Base-by-base conservation (phyloP, 2,329 filamentous ascomycete species). In the Gaeumannomyces sp. region DNA sequence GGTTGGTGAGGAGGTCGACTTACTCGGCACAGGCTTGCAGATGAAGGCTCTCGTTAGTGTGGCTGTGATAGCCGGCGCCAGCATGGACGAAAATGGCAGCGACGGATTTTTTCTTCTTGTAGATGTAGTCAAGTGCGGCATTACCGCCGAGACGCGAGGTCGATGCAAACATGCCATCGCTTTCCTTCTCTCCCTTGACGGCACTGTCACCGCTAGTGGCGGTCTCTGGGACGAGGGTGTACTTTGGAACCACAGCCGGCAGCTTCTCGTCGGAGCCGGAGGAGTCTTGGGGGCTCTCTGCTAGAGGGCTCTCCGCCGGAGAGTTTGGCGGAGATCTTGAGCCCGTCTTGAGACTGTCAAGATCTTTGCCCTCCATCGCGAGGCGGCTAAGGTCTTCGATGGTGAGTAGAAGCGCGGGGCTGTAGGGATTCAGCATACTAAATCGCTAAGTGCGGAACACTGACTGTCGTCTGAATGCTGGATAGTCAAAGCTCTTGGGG, bases 81-180 rank as follows among this genome's bases (percentile, higher is more conserved):
- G 94, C 95, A 76, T 99, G 95, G 59, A 99, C 89, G 75, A 97
- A 98, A 63, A 99, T 94, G 66, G 92, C 93, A 65, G 78, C 70
- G 19, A 71, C 64, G 5, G 70, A 69, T 0, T 56, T 65, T 27
- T 66, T 68, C 10, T 57, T 61, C 50, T 56, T 61, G 19, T 45
- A 60, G 25, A 64, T 50, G 13, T 16, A 28, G 25, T 64, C 62
- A 25, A 64, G 58, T 19, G 58, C 62, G 33, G 58, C 58, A 59
- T 64, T 45, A 38, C 62, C 62, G 27, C 62, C 62, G 19, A 64
- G 60, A 25, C 28, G 3, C 1, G 50, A 27, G 28, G 11, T 31
- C 61, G 61, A 62, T n/a, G 56, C 28, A n/a, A 62, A 62, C 45
- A 50, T 57, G 16, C 61, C 61, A 14, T 57, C 27, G 16, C 45